Conservation (phyloP, 805 yeast genomes). For the Candida rishiriensis region DNA sequence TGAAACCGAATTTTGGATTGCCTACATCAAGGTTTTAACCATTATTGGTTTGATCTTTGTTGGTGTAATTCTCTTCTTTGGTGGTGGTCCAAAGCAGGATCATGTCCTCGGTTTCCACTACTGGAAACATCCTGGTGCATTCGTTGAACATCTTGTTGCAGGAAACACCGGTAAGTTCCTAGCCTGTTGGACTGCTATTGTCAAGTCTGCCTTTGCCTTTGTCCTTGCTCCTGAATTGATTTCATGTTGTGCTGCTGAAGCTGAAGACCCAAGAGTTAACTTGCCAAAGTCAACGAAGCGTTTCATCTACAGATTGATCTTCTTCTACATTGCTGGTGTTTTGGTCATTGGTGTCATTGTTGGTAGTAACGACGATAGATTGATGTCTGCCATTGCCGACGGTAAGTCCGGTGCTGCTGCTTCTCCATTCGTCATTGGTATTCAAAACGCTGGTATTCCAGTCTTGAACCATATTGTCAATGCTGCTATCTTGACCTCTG, state of each 20-base stretch:
- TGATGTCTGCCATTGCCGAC: conserved; percentile 39
- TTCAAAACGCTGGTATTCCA: conserved; percentile 53
- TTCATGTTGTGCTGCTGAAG: conserved; percentile 55
- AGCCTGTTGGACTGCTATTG: conserved; percentile 58
- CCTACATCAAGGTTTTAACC: conserved; percentile 56
- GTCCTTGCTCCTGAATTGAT: conserved; percentile 62
- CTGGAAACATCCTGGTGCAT: conserved; percentile 49
- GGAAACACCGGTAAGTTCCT: conserved; percentile 61
- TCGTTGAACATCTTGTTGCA: conserved; percentile 42
- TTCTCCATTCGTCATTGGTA: conserved; percentile 64
- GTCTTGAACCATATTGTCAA: conserved; percentile 59
- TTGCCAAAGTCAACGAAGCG: conserved; percentile 59
- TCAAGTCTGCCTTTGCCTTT: conserved; percentile 64
- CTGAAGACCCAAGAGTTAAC: conserved; percentile 52
- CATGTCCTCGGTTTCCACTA: conserved; percentile 63
- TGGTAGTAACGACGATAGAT: conserved; percentile 43
- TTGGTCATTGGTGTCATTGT: conserved; percentile 59
- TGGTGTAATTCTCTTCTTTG: conserved; percentile 54
- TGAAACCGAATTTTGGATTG: conserved; percentile 62
- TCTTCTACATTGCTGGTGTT: conserved; percentile 55
- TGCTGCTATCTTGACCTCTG: conserved; percentile 57
- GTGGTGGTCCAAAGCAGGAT: conserved; percentile 52
- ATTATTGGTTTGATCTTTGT: conserved; percentile 56
- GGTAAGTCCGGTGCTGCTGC: conserved; percentile 53
- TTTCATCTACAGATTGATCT: conserved; percentile 56